A percentile compares a stretch with the other conserved stretches of the same genome.
These are phyloP conservation scores for Neobulgaria alba DNA, from an alignment of 2,329 filamentous ascomycete genomes.

Conservation along the genomic window DNA sequence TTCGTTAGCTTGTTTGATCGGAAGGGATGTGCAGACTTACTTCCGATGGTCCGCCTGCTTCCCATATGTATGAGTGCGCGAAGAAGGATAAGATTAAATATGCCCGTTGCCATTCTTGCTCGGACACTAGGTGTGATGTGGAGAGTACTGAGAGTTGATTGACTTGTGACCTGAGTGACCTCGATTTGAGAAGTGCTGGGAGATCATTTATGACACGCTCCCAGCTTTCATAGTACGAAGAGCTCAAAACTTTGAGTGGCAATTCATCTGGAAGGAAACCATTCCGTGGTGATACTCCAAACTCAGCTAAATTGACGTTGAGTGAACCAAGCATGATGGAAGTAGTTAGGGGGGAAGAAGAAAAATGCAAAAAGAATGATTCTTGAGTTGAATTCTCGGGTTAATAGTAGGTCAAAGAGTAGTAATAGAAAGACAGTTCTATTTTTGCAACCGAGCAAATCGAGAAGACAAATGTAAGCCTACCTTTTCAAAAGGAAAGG, in stretches of 20 bases:
- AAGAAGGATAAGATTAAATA: constrained; percentile 74
- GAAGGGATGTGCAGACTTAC: constrained; percentile 35
- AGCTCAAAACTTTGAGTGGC: constrained; percentile 57
- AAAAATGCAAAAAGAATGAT: no score
- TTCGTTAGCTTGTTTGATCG: constrained; percentile 13
- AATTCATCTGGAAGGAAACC: constrained; percentile 69
- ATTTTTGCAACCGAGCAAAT: no score
- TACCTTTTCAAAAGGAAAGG: no score
- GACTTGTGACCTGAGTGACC: constrained; percentile 54
- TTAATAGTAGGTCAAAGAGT: no score
- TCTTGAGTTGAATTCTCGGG: no score
- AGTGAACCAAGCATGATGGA: constrained; percentile 25
- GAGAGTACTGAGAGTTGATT: constrained; percentile 61
- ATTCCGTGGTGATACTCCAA: constrained; percentile 30
- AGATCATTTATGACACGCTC: constrained; percentile 62
- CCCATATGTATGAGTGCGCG: constrained; percentile 85
- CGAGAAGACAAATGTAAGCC: no score
- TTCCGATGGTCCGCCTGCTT: constrained; percentile 64
- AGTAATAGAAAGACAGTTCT: no score
- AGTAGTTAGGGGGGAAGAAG: no score
- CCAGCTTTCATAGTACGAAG: constrained; percentile 73
- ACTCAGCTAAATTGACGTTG: constrained; percentile 20
- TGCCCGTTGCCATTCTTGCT: constrained; percentile 72
- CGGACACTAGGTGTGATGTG: constrained; percentile 51
- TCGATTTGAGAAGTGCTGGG: constrained; percentile 55